A percentile compares a stretch with the other conserved stretches of the same genome.
Evolutionary conservation across 805 yeast genomes (phyloP).

Genomic region (Kluyveromyces wickerhamii): DNA sequence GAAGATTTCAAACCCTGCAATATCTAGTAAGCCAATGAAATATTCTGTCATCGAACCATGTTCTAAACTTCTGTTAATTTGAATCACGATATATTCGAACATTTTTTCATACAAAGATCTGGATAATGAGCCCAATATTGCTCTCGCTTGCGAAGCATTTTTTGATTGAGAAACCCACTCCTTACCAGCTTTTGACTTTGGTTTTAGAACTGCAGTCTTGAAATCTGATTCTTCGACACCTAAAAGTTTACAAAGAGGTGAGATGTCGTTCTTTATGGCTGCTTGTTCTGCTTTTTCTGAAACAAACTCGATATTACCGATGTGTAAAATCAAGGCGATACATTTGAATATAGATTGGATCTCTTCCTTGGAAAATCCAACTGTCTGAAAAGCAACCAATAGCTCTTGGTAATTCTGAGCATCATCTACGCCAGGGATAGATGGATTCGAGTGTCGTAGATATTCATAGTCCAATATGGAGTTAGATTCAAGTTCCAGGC

Average conservation of each 20-base stretch:
- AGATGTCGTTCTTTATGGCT: slow-evolving; percentile 43
- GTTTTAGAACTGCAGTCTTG: slow-evolving; percentile 55
- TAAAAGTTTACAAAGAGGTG: slow-evolving; percentile 48
- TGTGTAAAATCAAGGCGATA: slow-evolving; percentile 68
- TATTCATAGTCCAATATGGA: slow-evolving; percentile 33
- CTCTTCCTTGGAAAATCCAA: slow-evolving; percentile 58
- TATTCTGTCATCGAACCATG: slow-evolving; percentile 36
- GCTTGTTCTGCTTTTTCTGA: slow-evolving; percentile 75
- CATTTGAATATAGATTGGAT: slow-evolving; percentile 51
- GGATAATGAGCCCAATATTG: slow-evolving; percentile 78
- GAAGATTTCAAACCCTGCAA: slow-evolving; percentile 96
- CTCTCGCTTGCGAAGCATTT: slow-evolving; percentile 70
- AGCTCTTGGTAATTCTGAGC: slow-evolving; percentile 55
- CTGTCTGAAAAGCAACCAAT: slow-evolving; percentile 56
- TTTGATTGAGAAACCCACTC: slow-evolving; percentile 78
- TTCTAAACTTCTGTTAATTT: slow-evolving; percentile 63
- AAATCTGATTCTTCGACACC: slow-evolving; percentile 53
- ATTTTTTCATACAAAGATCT: slow-evolving; percentile 79
- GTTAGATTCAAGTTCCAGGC: slow-evolving; percentile 35
- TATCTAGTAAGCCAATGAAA: slow-evolving; percentile 93
- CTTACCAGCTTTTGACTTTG: slow-evolving; percentile 85
- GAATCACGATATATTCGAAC: slow-evolving; percentile 67
- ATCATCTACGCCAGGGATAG: slow-evolving; percentile 74
- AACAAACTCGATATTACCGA: slow-evolving; percentile 76
- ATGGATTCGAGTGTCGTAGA: slow-evolving; percentile 44